Evolutionary conservation across 768 basidiomycete species (phyloP).

Genomic region (Tephrocybe sp.): DNA sequence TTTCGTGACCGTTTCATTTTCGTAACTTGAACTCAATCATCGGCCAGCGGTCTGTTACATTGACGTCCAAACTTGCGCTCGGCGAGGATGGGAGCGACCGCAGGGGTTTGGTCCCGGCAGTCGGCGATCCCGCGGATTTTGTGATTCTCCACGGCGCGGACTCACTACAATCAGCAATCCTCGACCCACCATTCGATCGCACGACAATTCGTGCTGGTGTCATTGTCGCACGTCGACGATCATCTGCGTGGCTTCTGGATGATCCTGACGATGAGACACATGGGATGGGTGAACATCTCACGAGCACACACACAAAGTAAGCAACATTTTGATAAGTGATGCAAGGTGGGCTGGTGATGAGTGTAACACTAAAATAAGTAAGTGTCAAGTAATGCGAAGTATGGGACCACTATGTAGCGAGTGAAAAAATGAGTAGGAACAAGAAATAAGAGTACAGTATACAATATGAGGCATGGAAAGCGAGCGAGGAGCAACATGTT

Average conservation of each 20-base stretch:
- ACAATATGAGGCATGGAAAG: not conserved
- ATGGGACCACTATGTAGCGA: too few relatives aligned
- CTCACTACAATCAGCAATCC: slow-evolving; percentile 42
- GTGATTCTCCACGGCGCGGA: slow-evolving; percentile 52
- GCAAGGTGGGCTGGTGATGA: too few relatives aligned
- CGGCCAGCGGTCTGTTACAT: slow-evolving; percentile 48
- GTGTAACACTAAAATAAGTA: too few relatives aligned
- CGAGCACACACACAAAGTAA: too few relatives aligned
- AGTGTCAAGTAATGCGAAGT: too few relatives aligned
- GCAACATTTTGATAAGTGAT: too few relatives aligned
- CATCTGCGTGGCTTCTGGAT: slow-evolving; percentile 31
- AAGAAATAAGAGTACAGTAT: slow-evolving; percentile 3
- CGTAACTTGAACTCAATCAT: slow-evolving; percentile 5
- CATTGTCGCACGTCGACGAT: slow-evolving; percentile 39
- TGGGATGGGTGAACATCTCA: too few relatives aligned
- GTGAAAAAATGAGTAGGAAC: too few relatives aligned
- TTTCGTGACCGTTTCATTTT: not conserved
- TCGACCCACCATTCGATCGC: slow-evolving; percentile 47
- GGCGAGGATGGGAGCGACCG: slow-evolving; percentile 26
- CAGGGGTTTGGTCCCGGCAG: slow-evolving; percentile 31
- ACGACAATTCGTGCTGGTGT: slow-evolving; percentile 48
- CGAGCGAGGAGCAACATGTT: slow-evolving; percentile 1
- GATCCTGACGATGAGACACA: not conserved
- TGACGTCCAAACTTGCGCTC: slow-evolving; percentile 50
- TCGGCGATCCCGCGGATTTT: slow-evolving; percentile 52